Percentiles rank a stretch among this genome's conserved stretches.
Conservation (phyloP, 768 basidiomycete species). For the Phanerodontia chrysosporium region DNA sequence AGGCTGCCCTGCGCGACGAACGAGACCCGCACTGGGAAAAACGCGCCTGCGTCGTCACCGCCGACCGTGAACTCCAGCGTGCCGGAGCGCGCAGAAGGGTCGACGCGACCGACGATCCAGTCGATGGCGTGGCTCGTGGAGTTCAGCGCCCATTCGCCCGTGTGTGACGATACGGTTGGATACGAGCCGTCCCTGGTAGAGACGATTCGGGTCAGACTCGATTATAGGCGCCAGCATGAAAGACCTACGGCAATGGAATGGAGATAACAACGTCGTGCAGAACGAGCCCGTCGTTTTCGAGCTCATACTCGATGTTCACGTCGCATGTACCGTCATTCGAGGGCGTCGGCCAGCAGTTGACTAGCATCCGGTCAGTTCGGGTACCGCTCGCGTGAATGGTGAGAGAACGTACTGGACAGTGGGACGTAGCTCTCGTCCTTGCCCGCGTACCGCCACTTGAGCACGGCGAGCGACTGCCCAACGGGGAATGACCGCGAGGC, state of each 20-base stretch:
- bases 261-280: constrained; percentile 84
- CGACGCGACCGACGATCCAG: constrained; percentile 77
- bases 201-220: not conserved
- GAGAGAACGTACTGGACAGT: constrained; percentile 66
- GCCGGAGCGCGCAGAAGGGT: constrained; percentile 62
- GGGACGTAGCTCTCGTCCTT: constrained; percentile 92
- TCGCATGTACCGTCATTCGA: constrained; percentile 90
- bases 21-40: constrained; percentile 88
- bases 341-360: constrained; percentile 96
- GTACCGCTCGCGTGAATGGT: no score
- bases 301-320: constrained; percentile 95
- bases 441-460: constrained; percentile 90
- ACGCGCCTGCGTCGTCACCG: constrained; percentile 75
- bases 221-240: not conserved
- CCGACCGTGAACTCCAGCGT: constrained; percentile 88
- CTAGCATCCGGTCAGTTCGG: constrained; percentile 39
- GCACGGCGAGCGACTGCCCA: constrained; percentile 77
- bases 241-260: constrained; percentile 86
- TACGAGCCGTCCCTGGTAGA: constrained; percentile 68
- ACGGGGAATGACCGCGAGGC: constrained; percentile 80
- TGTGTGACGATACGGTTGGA: constrained; percentile 74
- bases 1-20: constrained; percentile 82
- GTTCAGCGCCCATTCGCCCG: constrained; percentile 81
- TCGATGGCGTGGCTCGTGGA: constrained; percentile 75
- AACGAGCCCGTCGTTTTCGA: constrained; percentile 77